phyloP scores from a whole-genome alignment of 2,329 filamentous ascomycete species.

The Diaporthe velutina region DNA sequence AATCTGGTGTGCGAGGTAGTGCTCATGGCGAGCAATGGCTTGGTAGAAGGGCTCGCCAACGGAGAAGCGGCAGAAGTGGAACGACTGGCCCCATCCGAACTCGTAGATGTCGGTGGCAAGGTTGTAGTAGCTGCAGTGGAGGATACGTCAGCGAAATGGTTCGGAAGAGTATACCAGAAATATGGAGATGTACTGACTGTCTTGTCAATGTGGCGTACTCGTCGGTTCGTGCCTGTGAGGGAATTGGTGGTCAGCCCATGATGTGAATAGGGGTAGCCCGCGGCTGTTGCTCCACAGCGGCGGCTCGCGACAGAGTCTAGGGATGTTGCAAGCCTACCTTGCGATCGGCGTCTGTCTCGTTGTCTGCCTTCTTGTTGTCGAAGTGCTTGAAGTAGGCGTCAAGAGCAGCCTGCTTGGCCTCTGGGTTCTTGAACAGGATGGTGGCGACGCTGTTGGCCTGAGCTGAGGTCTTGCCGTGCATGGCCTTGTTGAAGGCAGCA shows the following conservation, averaged over 20 bases:
- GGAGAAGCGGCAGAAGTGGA: constrained; percentile 97
- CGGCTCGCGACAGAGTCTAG: background rate
- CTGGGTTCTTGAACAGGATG: constrained; percentile 84
- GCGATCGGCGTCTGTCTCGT: constrained; percentile 86
- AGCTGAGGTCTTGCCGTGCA: constrained; percentile 82
- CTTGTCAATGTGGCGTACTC: constrained; percentile 95
- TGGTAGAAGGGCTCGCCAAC: constrained; percentile 88
- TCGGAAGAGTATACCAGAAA: background rate
- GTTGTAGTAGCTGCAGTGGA: constrained; percentile 84
- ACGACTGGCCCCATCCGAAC: constrained; percentile 95
- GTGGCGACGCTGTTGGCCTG: constrained; percentile 79
- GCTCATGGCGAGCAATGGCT: constrained; percentile 95
- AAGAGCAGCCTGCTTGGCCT: constrained; percentile 70
- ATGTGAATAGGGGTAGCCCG: background rate
- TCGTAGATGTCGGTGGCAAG: constrained; percentile 97
- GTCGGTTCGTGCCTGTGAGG: constrained; percentile 76
- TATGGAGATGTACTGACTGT: constrained; percentile 74
- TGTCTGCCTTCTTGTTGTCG: constrained; percentile 79
- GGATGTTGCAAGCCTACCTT: constrained; percentile 67
- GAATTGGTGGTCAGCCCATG: constrained; percentile 40
- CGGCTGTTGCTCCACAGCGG: background rate
- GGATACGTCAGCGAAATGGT: constrained; percentile 41
- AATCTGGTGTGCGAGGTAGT: constrained; percentile 94
- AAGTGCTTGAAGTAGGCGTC: constrained; percentile 92
- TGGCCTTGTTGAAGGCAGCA: constrained; percentile 89